Evolutionary conservation across 805 yeast species (phyloP), one percentile per base, ranked within the genome.

Genomic region (Saccharomycopsis fermentans): DNA sequence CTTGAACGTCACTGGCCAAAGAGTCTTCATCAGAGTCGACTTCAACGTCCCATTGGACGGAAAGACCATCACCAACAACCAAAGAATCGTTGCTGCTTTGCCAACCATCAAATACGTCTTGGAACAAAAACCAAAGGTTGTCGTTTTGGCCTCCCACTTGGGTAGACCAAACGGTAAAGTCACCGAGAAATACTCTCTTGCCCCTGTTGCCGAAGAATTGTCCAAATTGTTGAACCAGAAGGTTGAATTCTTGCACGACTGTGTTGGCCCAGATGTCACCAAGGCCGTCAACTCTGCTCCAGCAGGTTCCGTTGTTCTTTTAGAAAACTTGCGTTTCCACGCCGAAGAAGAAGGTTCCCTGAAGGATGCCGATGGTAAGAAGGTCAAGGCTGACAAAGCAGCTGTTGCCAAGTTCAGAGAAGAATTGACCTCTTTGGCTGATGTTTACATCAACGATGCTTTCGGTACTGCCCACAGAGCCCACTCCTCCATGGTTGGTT

Each of bases 381-480:
- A 94, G 81, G 83, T 84, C 70, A 95, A 94, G 86, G 97, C 98
- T 63, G 83, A 87, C 66, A 78, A 84, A 64, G 96, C 81, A 69
- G 87, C 75, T 65, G 97, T 94, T 67, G 84, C 79, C 71, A 81
- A 77, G 68, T 94, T 94, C 87, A 89, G 99, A 83, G 71, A 82
- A 70, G 84, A 87, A 72, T 84, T 94, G 77, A 87, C 96, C 69
- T 77, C 90, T 59, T 81, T 94, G 70, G 98, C 97, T 66, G 99
- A 94, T 70, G 96, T 94, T 65, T 94, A 94, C 81, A 83, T 94
- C 74, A 86, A 94, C 79, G 99, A 94, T 74, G 98, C 97, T 60
- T 94, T 94, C 71, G 99, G 99, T 75, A 94, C 99, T 64, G 97
- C 98, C 59, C 99, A 94, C 87, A 90, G 99, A 82, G 99, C 99